These are phyloP conservation scores for Austropuccinia psidii DNA, from an alignment of 1,284 basidiomycete species.

Conservation along the genomic window DNA sequence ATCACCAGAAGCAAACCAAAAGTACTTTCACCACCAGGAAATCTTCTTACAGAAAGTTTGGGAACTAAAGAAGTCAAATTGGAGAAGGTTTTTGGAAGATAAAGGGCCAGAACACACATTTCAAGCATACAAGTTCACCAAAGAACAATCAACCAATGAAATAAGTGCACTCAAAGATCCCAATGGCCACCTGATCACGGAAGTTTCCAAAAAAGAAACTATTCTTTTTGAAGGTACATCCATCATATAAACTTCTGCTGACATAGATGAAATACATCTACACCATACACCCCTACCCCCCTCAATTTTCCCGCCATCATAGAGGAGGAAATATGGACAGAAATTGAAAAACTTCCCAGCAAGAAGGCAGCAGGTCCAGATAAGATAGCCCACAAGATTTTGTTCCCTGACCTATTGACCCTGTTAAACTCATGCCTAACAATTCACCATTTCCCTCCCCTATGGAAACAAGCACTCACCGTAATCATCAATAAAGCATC, in stretches of 20 bases:
- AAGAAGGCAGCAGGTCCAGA: slow-evolving; percentile 4
- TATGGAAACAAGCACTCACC: background rate
- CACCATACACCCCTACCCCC: too few species aligned
- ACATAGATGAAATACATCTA: background rate
- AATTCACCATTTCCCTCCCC: background rate
- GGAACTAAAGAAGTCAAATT: too few species aligned
- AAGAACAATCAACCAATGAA: background rate
- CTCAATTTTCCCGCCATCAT: too few species aligned
- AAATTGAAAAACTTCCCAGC: background rate
- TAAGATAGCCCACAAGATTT: background rate
- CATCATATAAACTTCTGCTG: background rate
- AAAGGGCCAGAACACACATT: background rate
- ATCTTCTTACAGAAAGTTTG: too few species aligned
- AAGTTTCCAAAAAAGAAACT: background rate
- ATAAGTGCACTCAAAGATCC: background rate
- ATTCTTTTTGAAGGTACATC: slow-evolving; percentile 8
- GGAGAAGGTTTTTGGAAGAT: too few species aligned
- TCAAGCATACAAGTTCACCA: background rate
- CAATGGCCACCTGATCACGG: background rate
- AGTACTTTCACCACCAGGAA: too few species aligned
- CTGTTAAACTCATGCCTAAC: background rate
- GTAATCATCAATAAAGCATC: slow-evolving; percentile 1
- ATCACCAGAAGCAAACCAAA: too few species aligned
- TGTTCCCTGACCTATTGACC: background rate
- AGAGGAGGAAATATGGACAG: background rate